Evolutionary conservation across 257 asterid genomes (phyloP).

Genomic region (Capsicum rhomboideum): DNA sequence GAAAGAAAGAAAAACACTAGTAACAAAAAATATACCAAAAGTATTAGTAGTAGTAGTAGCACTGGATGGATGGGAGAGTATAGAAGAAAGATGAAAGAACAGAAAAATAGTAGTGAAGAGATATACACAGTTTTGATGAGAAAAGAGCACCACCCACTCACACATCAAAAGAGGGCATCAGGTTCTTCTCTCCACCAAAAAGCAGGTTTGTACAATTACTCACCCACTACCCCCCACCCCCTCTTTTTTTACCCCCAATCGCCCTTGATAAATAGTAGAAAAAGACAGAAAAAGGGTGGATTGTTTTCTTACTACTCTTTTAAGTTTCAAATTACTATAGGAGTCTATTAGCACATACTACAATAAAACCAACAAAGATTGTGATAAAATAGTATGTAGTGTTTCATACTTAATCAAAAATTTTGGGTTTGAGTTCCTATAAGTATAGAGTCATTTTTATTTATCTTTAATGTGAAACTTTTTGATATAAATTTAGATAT

Average conservation of each 20-base stretch:
- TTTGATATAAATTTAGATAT: too few relatives aligned
- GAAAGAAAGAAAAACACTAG: not conserved
- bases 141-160: constrained; percentile 75
- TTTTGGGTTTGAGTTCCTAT: too few relatives aligned
- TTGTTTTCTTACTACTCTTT: not conserved
- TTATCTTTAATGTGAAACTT: too few relatives aligned
- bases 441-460: too few relatives aligned
- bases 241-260: not conserved
- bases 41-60: not conserved
- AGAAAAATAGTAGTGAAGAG: not conserved
- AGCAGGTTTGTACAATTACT: constrained; percentile 37
- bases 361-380: too few relatives aligned
- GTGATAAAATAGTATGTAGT: too few relatives aligned
- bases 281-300: constrained; percentile 10
- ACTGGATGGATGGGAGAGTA: not conserved
- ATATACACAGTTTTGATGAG: constrained; percentile 15
- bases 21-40: not conserved
- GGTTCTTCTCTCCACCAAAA: constrained; percentile 59
- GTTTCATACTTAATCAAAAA: too few relatives aligned
- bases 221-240: not conserved
- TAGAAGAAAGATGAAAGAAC: constrained; percentile 1
- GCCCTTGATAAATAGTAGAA: constrained; percentile 7
- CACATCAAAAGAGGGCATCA: constrained; percentile 70
- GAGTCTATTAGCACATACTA: too few relatives aligned
- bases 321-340: not conserved